These are phyloP conservation scores for Eutrema yunnanense DNA, from an alignment of 345 rosid species.

Conservation along the genomic window DNA sequence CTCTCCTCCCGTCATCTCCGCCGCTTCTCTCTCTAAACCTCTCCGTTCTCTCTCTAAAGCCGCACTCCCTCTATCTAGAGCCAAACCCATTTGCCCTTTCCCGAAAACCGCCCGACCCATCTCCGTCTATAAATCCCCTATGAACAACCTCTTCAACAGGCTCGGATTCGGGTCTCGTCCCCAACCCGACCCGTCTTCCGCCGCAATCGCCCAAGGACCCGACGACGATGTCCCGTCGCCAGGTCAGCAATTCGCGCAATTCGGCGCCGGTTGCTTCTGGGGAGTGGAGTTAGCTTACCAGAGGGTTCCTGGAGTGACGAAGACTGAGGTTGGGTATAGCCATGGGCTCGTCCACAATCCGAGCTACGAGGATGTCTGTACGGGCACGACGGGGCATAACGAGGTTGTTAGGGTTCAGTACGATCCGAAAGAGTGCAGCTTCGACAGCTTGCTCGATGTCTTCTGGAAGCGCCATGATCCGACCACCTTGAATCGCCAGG, in stretches of 20 bases:
- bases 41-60: constrained; percentile 14
- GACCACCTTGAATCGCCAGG: constrained; percentile 80
- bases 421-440: constrained; percentile 58
- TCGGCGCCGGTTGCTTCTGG: constrained; percentile 99
- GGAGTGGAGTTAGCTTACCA: constrained; percentile 79
- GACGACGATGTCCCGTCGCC: constrained; percentile 58
- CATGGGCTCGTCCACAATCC: constrained; percentile 69
- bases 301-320: constrained; percentile 57
- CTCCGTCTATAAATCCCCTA: constrained; percentile 27
- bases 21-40: constrained; percentile 22
- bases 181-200: constrained; percentile 24
- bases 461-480: constrained; percentile 89
- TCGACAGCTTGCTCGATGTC: constrained; percentile 47
- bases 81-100: constrained; percentile 17
- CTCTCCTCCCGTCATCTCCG: constrained; percentile 51
- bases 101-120: constrained; percentile 23
- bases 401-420: constrained; percentile 86
- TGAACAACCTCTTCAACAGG: constrained; percentile 26
- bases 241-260: constrained; percentile 57
- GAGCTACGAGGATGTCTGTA: constrained; percentile 56
- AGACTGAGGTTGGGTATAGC: constrained; percentile 84
- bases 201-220: constrained; percentile 48
- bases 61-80: constrained; percentile 8
- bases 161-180: constrained; percentile 34
- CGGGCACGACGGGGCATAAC: constrained; percentile 61